Evolutionary conservation across 805 yeast species (phyloP).

Genomic region (Starmerella etchellsii): DNA sequence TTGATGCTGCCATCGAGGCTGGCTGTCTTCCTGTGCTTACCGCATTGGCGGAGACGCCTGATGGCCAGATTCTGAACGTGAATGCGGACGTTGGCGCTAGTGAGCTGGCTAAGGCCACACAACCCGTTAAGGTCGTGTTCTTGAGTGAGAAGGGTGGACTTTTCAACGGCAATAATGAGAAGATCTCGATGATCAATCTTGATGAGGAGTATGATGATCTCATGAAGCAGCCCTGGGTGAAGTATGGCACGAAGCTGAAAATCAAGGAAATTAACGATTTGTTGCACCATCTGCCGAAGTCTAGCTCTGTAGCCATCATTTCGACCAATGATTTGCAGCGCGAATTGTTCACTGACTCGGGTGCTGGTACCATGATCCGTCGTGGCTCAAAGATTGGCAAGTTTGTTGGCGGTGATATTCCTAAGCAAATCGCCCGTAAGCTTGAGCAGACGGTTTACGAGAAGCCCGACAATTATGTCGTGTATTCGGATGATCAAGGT

Average conservation of each 20-base stretch:
- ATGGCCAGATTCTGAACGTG: constrained; percentile 92
- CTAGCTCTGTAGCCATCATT: constrained; percentile 95
- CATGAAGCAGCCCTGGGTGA: constrained; percentile 93
- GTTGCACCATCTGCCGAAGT: constrained; percentile 85
- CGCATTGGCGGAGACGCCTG: constrained; percentile 89
- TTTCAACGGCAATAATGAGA: constrained; percentile 81
- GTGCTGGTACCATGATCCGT: constrained; percentile 97
- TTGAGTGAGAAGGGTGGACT: constrained; percentile 97
- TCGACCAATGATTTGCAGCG: constrained; percentile 90
- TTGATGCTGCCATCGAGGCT: constrained; percentile 87
- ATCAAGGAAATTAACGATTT: constrained; percentile 93
- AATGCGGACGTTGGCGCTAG: constrained; percentile 99
- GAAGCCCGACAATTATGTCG: constrained; percentile 56
- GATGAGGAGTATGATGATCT: constrained; percentile 92
- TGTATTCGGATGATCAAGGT: constrained; percentile 76
- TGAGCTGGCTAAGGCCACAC: constrained; percentile 89
- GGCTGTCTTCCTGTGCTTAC: constrained; percentile 96
- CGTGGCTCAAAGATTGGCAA: constrained; percentile 78
- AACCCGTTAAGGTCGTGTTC: constrained; percentile 93
- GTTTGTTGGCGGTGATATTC: constrained; percentile 44
- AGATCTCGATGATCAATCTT: constrained; percentile 75
- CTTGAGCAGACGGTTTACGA: constrained; percentile 68
- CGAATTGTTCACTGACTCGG: constrained; percentile 94
- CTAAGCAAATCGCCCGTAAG: constrained; percentile 60
- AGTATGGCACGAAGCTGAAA: constrained; percentile 94